Conservation (phyloP, 2,329 filamentous ascomycete genomes). For the Mariannaea sp. region DNA sequence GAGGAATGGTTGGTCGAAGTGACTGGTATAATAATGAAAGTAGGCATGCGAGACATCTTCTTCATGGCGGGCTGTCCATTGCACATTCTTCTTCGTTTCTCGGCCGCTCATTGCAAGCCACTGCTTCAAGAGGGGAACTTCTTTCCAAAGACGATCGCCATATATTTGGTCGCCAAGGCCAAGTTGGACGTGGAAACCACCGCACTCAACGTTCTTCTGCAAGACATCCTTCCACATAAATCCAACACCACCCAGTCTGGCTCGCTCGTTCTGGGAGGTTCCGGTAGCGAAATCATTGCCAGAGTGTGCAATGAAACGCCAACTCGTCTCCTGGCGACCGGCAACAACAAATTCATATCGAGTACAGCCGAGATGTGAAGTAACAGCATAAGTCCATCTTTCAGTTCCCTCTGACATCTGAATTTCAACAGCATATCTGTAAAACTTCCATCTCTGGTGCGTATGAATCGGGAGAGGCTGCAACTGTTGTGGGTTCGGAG, state of each 20-base stretch:
- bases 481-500: conserved; percentile 88
- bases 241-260: conserved; percentile 83
- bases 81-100: conserved; percentile 85
- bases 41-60: conserved; percentile 96
- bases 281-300: conserved; percentile 94
- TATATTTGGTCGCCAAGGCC: conserved; percentile 95
- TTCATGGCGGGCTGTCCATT: conserved; percentile 93
- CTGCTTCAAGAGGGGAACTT: conserved; percentile 89
- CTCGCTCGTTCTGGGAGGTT: conserved; percentile 83
- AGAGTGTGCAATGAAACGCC: conserved; percentile 95
- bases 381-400: conserved; percentile 98
- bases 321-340: conserved; percentile 85
- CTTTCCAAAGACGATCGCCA: conserved; percentile 93
- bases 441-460: conserved; percentile 94
- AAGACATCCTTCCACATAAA: conserved; percentile 99
- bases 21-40: conserved; percentile 98
- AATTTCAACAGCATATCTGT: conserved; percentile 89
- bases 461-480: conserved; percentile 81
- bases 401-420: conserved; percentile 85
- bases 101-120: conserved; percentile 94
- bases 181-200: conserved; percentile 92
- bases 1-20: conserved; percentile 95
- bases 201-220: conserved; percentile 95
- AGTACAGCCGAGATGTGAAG: conserved; percentile 95
- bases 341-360: conserved; percentile 96